phyloP scores from a whole-genome alignment of 2,329 filamentous ascomycete genomes.

The Coniochaeta sp. region DNA sequence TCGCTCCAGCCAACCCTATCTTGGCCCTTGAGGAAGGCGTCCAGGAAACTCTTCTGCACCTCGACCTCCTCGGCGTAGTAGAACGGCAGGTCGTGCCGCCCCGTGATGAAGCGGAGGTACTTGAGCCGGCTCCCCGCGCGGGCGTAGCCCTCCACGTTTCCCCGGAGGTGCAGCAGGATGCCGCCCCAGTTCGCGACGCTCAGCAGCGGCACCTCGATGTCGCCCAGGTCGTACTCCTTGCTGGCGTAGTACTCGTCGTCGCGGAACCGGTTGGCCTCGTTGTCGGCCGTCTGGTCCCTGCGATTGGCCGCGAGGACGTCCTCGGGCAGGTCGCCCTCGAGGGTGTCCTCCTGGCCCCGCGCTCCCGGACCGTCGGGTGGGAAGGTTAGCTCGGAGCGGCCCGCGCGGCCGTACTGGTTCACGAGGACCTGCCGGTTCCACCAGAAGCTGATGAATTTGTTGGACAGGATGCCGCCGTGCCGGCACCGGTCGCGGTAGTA shows the following conservation, averaged over 20 bases:
- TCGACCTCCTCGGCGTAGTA: conserved; percentile 65
- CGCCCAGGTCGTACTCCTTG: conserved; percentile 56
- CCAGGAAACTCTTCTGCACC: conserved; percentile 59
- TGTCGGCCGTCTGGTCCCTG: conserved; percentile 37
- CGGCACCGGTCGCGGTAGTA: conserved; percentile 50
- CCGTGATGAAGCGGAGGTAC: conserved; percentile 62
- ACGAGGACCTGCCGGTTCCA: conserved; percentile 59
- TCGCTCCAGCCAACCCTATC: conserved; percentile 31
- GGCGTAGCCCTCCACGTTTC: conserved; percentile 59
- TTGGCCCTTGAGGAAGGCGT: conserved; percentile 63
- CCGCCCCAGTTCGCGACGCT: conserved; percentile 67
- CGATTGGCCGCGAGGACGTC: conserved; percentile 43
- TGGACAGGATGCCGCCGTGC: conserved; percentile 54
- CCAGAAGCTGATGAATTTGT: conserved; percentile 55
- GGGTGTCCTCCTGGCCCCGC: conserved; percentile 34
- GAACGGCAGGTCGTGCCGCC: conserved; percentile 65
- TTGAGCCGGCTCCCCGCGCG: conserved; percentile 60
- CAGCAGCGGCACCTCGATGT: conserved; percentile 61
- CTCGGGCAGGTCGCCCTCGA: conserved; percentile 50
- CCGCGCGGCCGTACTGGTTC: conserved; percentile 57
- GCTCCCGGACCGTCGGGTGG: conserved; percentile 20
- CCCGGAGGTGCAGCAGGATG: conserved; percentile 60
- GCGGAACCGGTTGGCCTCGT: conserved; percentile 44
- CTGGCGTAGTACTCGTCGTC: conserved; percentile 58
- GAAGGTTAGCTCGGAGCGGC: conserved; percentile 20